A percentile compares a stretch with the other conserved stretches of the same genome.
phyloP scores from a whole-genome alignment of 1,139 yeast species.

The Yamadazyma epiphylla region DNA sequence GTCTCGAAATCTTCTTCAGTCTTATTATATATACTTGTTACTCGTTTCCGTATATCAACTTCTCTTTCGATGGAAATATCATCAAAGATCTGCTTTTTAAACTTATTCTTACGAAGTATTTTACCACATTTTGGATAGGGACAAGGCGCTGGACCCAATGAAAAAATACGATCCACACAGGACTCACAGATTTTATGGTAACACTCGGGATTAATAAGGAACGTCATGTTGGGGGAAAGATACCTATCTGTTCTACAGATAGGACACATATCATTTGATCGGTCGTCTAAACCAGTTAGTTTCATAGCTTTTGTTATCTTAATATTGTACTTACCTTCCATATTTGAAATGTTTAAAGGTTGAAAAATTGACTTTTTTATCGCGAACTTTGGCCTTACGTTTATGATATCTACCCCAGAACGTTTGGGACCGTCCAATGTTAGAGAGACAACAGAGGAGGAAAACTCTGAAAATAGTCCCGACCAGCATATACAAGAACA shows the following conservation, averaged over 20 bases:
- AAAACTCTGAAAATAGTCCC: too few relatives aligned
- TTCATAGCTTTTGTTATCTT: neutral
- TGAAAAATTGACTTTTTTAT: too few relatives aligned
- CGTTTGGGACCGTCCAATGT: too few relatives aligned
- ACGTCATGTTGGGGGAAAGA: slow-evolving; percentile 88
- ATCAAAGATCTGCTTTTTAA: slow-evolving; percentile 88
- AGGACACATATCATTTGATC: slow-evolving; percentile 84
- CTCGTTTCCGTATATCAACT: slow-evolving; percentile 82
- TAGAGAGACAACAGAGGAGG: too few relatives aligned
- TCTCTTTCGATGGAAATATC: slow-evolving; percentile 88
- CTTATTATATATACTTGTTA: slow-evolving; percentile 74
- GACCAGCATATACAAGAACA: too few relatives aligned
- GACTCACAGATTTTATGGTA: slow-evolving; percentile 97
- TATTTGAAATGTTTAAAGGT: slow-evolving; percentile 1
- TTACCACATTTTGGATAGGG: slow-evolving; percentile 92
- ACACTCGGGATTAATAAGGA: slow-evolving; percentile 93
- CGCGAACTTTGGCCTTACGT: too few relatives aligned
- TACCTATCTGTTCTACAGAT: slow-evolving; percentile 95
- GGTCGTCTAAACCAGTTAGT: slow-evolving; percentile 23
- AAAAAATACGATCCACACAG: slow-evolving; percentile 90
- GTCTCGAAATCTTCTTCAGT: slow-evolving; percentile 67
- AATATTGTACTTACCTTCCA: slow-evolving; percentile 1
- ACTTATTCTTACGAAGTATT: slow-evolving; percentile 80
- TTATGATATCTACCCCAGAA: too few relatives aligned
- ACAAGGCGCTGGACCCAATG: slow-evolving; percentile 94